phyloP scores from a whole-genome alignment of 106 monocot genomes.

The Alisma plantagoaquatica region DNA sequence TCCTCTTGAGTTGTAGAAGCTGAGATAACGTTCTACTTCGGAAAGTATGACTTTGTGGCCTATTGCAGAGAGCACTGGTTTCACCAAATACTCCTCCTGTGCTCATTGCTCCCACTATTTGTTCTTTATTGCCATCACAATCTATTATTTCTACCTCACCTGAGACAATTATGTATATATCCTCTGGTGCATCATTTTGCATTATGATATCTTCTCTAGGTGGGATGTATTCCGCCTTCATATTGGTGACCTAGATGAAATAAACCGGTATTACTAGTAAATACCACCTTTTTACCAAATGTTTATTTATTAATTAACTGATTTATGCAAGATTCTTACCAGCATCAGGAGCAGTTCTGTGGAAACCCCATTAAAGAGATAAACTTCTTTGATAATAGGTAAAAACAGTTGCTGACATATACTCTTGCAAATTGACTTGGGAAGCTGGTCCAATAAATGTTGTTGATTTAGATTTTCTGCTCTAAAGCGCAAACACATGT shows the following conservation, averaged over 20 bases:
- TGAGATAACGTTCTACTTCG: slow-evolving; percentile 67
- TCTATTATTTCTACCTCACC: slow-evolving; percentile 60
- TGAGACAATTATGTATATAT: slow-evolving; percentile 51
- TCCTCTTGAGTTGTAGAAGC: slow-evolving; percentile 56
- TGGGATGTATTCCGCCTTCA: slow-evolving; percentile 56
- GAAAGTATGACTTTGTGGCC: slow-evolving; percentile 64
- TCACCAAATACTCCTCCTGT: slow-evolving; percentile 80
- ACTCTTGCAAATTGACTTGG: slow-evolving; percentile 63
- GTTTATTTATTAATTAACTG: not conserved
- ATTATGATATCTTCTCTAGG: slow-evolving; percentile 54
- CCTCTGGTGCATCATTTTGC: slow-evolving; percentile 46
- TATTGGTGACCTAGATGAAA: slow-evolving; percentile 27
- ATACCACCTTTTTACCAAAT: not conserved
- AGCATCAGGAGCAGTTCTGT: slow-evolving; percentile 42
- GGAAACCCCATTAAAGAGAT: slow-evolving; percentile 49
- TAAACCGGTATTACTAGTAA: not conserved
- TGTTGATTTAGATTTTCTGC: slow-evolving; percentile 51
- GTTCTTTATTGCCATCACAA: slow-evolving; percentile 36
- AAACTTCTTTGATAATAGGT: slow-evolving; percentile 18
- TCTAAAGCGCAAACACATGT: slow-evolving; percentile 50
- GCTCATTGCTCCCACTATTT: slow-evolving; percentile 32
- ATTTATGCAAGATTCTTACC: slow-evolving; percentile 33
- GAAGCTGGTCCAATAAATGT: slow-evolving; percentile 31
- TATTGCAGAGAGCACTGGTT: slow-evolving; percentile 63
- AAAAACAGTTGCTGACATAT: slow-evolving; percentile 52